Base-by-base conservation (phyloP, 2,329 filamentous ascomycete genomes). In the Aspergillus fumigatiaffinis region DNA sequence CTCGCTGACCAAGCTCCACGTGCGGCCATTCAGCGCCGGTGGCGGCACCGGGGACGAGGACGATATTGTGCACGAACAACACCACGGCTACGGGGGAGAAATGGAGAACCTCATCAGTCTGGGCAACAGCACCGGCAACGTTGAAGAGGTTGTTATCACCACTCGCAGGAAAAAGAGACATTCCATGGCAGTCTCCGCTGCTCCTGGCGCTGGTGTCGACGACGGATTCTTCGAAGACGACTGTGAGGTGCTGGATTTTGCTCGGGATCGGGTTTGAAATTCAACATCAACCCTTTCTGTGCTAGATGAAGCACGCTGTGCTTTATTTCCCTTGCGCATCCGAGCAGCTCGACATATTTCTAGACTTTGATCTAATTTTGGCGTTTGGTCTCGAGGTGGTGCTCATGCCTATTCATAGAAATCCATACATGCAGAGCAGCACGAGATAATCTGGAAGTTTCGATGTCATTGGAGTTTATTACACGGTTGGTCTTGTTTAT, bases 161-260 rank as follows among this genome's bases (percentile, higher is more conserved):
- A 93, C 91, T 2, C 82, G 91, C 59, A 82, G 89, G 53, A 84
- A 90, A 58, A 84, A 84, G 66, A 84, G 82, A 44, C 61, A 66
- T 47, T 60, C 66, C 21, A 63, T 63, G 47, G 62, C 65, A 0
- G 59, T 65, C 49, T 52, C 60, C 35, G 69, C 51, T 77, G 79
- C 42, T 79, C 82, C 53, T 67, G 72, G 57, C 69, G 69, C 42
- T 71, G 73, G 71, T 50, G 71, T 76, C 10, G 86, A 87, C 48
- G 88, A 90, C 56, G 84, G 85, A 54, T 95, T 96, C 73, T 96
- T 96, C 67, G 92, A 96, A 75, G 91, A 96, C 71, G 92, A 95
- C 70, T 94, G 90, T 65, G 91, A 96, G 72, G 89, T 96, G 56
- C 82, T 96, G 61, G 91, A 96, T 76, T 95, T 94, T 82, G 90